phyloP scores from a whole-genome alignment of 208 protist genomes.

The Hexamita inflata region DNA sequence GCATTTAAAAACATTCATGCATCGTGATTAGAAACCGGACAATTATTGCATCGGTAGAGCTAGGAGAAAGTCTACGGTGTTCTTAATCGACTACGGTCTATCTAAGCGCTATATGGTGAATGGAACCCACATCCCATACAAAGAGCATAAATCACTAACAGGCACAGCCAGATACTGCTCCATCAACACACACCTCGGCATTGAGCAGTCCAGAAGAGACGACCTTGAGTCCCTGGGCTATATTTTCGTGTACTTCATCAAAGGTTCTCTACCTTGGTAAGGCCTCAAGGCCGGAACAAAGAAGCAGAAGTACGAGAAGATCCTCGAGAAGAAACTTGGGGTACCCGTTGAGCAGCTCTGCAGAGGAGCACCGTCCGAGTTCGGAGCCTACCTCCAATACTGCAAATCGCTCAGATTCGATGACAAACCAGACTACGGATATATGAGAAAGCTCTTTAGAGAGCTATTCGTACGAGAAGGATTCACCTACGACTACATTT shows the following conservation, averaged over 20 bases:
- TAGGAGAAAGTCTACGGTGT: slow-evolving; percentile 61
- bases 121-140: slow-evolving; percentile 94
- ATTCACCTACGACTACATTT: slow-evolving; percentile 88
- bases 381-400: slow-evolving; percentile 91
- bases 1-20: slow-evolving; percentile 85
- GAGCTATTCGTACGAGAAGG: slow-evolving; percentile 88
- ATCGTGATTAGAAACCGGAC: slow-evolving; percentile 85
- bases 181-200: slow-evolving; percentile 96
- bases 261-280: slow-evolving; percentile 91
- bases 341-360: slow-evolving; percentile 83
- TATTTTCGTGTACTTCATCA: slow-evolving; percentile 96
- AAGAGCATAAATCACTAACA: slow-evolving; percentile 92
- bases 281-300: slow-evolving; percentile 74
- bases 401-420: slow-evolving; percentile 81
- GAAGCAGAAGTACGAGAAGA: slow-evolving; percentile 94
- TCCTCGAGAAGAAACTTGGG: slow-evolving; percentile 81
- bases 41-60: slow-evolving; percentile 91
- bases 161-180: slow-evolving; percentile 95
- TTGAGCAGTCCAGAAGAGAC: slow-evolving; percentile 77
- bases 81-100: slow-evolving; percentile 94
- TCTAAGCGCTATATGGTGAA: slow-evolving; percentile 93
- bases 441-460: slow-evolving; percentile 83
- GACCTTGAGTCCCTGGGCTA: slow-evolving; percentile 93
- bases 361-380: slow-evolving; percentile 63
- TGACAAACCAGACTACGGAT: slow-evolving; percentile 93